Percentiles rank a stretch among this genome's conserved stretches.
These are phyloP conservation scores for Pseudotulostoma volvatum DNA, from an alignment of 495 filamentous ascomycete genomes.

Conservation along the genomic window DNA sequence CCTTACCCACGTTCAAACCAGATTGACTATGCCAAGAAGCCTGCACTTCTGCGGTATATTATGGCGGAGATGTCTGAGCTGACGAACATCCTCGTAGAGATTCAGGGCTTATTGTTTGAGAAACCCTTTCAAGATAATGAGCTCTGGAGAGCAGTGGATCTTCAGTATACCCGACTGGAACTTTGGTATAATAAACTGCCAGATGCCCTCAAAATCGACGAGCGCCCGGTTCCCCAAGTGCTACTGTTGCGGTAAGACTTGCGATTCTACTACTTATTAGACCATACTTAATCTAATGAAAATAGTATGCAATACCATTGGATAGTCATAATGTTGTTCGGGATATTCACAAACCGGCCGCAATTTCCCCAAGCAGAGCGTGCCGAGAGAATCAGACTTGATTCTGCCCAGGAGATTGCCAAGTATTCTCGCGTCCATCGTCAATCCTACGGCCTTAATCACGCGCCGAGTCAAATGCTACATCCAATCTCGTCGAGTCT, in stretches of 20 bases:
- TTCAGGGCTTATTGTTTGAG: constrained; percentile 15
- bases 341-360: constrained; percentile 6
- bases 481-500: constrained; percentile 18
- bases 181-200: constrained; percentile 17
- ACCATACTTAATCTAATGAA: too few species aligned
- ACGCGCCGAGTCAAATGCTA: constrained; percentile 19
- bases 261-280: too few species aligned
- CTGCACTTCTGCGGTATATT: constrained; percentile 17
- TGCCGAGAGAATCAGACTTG: constrained; percentile 8
- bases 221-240: constrained; percentile 18
- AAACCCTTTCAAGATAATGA: constrained; percentile 7
- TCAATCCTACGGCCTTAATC: constrained; percentile 17
- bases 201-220: constrained; percentile 10
- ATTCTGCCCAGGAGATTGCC: constrained; percentile 18
- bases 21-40: constrained; percentile 7
- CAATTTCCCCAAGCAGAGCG: constrained; percentile 3
- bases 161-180: constrained; percentile 12
- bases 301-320: constrained; percentile 18
- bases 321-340: constrained; percentile 13
- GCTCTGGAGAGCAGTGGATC: constrained; percentile 10
- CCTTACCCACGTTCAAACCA: constrained; percentile 24
- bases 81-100: constrained; percentile 12
- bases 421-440: constrained; percentile 17
- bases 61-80: constrained; percentile 13
- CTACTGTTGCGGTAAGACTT: constrained; percentile 22